A percentile compares a stretch with the other conserved stretches of the same genome.
Evolutionary conservation across 1,284 basidiomycete genomes (phyloP).

Genomic region (Ganoderma meredithae): DNA sequence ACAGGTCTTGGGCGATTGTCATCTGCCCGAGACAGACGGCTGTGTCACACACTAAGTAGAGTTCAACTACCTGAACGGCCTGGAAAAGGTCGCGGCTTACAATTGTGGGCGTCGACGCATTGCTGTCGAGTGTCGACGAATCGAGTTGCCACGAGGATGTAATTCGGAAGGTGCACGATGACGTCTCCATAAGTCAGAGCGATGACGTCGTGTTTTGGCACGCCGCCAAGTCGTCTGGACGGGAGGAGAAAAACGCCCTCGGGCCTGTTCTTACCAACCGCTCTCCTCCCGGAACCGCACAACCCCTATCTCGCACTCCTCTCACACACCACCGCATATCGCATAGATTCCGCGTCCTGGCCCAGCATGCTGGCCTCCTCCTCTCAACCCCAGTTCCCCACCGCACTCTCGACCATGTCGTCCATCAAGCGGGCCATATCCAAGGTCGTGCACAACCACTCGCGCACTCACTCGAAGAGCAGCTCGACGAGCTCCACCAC

Average conservation of each 20-base stretch:
- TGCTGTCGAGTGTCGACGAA: neutral
- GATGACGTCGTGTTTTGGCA: conserved; percentile 14
- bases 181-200: neutral
- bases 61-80: neutral
- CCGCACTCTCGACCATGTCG: conserved; percentile 22
- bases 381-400: neutral
- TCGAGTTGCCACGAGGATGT: too few relatives aligned
- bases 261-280: conserved; percentile 3
- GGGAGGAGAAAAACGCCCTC: conserved; percentile 1
- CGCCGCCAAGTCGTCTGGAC: neutral
- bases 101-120: neutral
- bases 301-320: neutral
- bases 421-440: conserved; percentile 33
- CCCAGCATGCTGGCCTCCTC: conserved; percentile 1
- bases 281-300: neutral
- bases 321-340: too few relatives aligned
- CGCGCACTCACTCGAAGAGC: conserved; percentile 26
- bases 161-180: neutral
- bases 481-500: conserved; percentile 18
- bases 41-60: neutral
- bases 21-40: neutral
- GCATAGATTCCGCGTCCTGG: neutral
- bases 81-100: neutral
- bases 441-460: conserved; percentile 29
- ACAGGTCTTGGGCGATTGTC: neutral